Base-by-base conservation (phyloP, 2,329 filamentous ascomycete species). In the Aspergillus caelatus region DNA sequence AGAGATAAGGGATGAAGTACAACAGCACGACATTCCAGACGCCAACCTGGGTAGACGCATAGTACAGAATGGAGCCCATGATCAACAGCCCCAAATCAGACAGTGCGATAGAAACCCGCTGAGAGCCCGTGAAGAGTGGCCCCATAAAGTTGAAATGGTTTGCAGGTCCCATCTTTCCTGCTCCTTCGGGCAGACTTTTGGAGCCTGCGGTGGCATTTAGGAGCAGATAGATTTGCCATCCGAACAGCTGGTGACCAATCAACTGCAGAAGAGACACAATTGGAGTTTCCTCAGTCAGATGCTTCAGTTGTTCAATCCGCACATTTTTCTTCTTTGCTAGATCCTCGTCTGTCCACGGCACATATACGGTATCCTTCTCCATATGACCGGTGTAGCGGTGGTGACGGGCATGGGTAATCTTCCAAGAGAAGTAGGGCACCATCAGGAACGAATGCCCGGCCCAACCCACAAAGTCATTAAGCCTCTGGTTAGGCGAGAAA, bases 361-460 rank as follows among this genome's bases (percentile, higher is more conserved):
- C 87, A 65, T 88, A 89, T 23, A 84, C 86, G 74, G 88, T 89
- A 74, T 91, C 88, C 79, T 87, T 88, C 63, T 88, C 84, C 80
- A 90, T 87, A 79, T 91, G 85, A 67, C 87, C 87, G 52, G 87
- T 88, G 77, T 86, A 89, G 68, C 85, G 85, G 79, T 92, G 90
- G 77, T 92, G 90, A 57, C 89, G 85, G 63, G 85, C 84, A 76
- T 92, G 90, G 36, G 85, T 88, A 74, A 87, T 88, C 79, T 90
- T 88, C 89, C 89, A 92, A 56, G 86, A 88, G 80, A 91, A 91
- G 79, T 89, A 92, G 4, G 90, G 90, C 2, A 90, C 88, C 65
- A 89, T 76, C 45, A 91, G 82, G 63, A 84, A 81, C 8, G 86
- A 89, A 82, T 92, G 89, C n/a, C 88, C 77, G 56, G 84, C 74